Conservation (phyloP, 2,329 filamentous ascomycete species). For the Rhinocladiella mackenziei region DNA sequence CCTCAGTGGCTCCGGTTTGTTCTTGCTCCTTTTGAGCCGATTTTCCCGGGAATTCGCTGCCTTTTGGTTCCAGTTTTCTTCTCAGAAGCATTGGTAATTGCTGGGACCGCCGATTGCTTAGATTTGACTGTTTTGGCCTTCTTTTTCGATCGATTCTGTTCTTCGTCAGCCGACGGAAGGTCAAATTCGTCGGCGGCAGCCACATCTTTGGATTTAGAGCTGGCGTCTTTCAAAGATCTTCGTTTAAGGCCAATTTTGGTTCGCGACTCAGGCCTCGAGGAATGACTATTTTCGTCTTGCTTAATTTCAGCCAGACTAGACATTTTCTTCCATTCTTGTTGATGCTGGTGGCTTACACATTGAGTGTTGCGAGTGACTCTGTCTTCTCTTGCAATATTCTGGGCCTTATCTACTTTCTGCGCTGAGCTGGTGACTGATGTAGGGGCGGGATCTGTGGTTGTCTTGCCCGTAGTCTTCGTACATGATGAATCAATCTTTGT, state of each 20-base stretch:
- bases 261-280: background rate
- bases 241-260: slow-evolving; percentile 13
- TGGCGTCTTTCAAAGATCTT: slow-evolving; percentile 5
- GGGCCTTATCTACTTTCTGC: too few species aligned
- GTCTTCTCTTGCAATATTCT: too few species aligned
- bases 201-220: background rate
- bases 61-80: slow-evolving; percentile 1
- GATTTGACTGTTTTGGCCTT: slow-evolving; percentile 10
- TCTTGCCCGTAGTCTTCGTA: too few species aligned
- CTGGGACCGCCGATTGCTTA: background rate
- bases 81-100: background rate
- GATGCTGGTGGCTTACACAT: too few species aligned
- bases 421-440: too few species aligned
- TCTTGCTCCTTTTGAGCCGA: background rate
- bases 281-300: background rate
- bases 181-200: slow-evolving; percentile 11
- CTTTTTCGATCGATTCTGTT: slow-evolving; percentile 7
- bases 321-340: slow-evolving; percentile 5
- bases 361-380: too few species aligned
- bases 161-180: slow-evolving; percentile 8
- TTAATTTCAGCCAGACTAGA: background rate
- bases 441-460: too few species aligned
- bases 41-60: background rate
- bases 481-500: too few species aligned
- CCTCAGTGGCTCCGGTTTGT: background rate